Base-by-base conservation (phyloP, 768 basidiomycete species). In the Hygrophorus russula region DNA sequence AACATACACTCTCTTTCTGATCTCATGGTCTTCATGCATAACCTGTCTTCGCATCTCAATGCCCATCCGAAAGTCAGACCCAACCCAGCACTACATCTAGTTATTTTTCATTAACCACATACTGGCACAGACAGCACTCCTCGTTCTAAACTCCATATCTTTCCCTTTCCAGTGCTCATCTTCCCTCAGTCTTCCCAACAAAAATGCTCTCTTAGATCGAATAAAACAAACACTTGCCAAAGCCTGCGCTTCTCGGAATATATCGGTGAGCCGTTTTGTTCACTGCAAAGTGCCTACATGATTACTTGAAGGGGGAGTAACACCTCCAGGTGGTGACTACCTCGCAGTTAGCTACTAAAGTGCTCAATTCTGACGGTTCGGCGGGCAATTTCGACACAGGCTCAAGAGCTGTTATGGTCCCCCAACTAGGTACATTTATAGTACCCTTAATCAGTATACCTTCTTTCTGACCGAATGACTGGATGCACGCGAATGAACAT, bases 301-400 rank as follows among this genome's bases (percentile, higher is more conserved):
- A 41, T 38, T 18, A 36, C 14, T 47, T 36, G 42, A 32, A 49
- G 41, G 20, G 27, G 19, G 27, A 37, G 29, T 41, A 19, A 41
- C 64, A 63, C 52, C 66, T 35, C 15, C 32, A 76, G 74, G 60
- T 74, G 36, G 66, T 83, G 36, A 63, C 71, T 28, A 83, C 81
- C 2, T 78, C 77, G 17, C 82, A 87, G 55, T 64, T 87, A 49
- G 69, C 79, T 11, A 85, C 79, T 0, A 86, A 80, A 54, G 61
- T 83, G 50, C 57, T 83, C 28, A 71, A 74, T 46, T 61, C 69
- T 1, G 79, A 85, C 50, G 84, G 84, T 41, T 65, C 74, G 13
- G 49, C 68, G n/a, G 80, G 76, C 34, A 80, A 60, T 33, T 85
- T 80, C 52, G 78, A 83, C 48, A 73, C 76, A 34, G 70, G 81